Percentiles rank a stretch among this genome's conserved stretches.
These are phyloP conservation scores for Trypanosoma melophagium DNA, from an alignment of 208 protist genomes.

Conservation along the genomic window DNA sequence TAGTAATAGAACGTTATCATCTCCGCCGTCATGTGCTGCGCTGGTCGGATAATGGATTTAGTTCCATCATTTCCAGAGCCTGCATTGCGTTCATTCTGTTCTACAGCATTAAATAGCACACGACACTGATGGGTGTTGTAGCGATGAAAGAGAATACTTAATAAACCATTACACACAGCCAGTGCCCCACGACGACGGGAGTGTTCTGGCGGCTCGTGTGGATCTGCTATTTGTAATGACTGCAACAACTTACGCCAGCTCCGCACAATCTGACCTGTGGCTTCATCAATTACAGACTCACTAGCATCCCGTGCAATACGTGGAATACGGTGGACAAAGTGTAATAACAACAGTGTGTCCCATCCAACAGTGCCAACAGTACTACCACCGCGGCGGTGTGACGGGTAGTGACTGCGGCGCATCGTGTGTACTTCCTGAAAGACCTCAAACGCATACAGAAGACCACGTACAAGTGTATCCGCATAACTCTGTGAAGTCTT, in stretches of 20 bases:
- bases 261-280: slow-evolving; percentile 65
- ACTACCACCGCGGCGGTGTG: slow-evolving; percentile 36
- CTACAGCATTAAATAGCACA: slow-evolving; percentile 59
- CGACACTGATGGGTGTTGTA: slow-evolving; percentile 85
- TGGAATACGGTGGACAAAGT: slow-evolving; percentile 79
- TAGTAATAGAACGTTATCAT: slow-evolving; percentile 82
- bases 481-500: slow-evolving; percentile 35
- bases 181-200: slow-evolving; percentile 80
- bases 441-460: slow-evolving; percentile 76
- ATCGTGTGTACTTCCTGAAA: slow-evolving; percentile 77
- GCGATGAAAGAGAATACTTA: slow-evolving; percentile 73
- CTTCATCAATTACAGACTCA: slow-evolving; percentile 61
- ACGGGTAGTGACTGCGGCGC: slow-evolving; percentile 67
- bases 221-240: slow-evolving; percentile 69
- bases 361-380: slow-evolving; percentile 81
- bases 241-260: slow-evolving; percentile 80
- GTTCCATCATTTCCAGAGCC: slow-evolving; percentile 33
- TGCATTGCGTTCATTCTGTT: slow-evolving; percentile 54
- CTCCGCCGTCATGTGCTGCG: slow-evolving; percentile 82
- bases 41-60: slow-evolving; percentile 66
- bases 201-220: slow-evolving; percentile 57
- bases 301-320: slow-evolving; percentile 60
- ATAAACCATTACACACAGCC: slow-evolving; percentile 74
- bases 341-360: slow-evolving; percentile 81
- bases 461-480: slow-evolving; percentile 57